Evolutionary conservation across 345 rosid species (phyloP).

Genomic region (Moricandia arvensis): DNA sequence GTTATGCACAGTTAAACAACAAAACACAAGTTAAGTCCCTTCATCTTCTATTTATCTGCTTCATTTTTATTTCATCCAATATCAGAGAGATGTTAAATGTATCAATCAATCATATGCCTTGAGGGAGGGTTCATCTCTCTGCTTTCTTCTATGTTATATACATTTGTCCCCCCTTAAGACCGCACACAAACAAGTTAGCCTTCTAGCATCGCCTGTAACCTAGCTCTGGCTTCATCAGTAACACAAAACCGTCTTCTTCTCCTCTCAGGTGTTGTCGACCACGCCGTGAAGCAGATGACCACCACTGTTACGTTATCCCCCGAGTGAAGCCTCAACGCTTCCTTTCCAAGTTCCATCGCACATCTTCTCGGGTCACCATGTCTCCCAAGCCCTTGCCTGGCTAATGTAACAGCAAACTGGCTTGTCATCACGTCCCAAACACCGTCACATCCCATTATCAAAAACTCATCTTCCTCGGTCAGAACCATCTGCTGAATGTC

Average conservation of each 20-base stretch:
- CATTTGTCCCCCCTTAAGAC: conserved; percentile 23
- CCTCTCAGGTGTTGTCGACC: conserved; percentile 44
- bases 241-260: conserved; percentile 57
- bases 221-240: conserved; percentile 53
- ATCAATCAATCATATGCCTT: conserved; percentile 10
- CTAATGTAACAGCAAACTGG: conserved; percentile 71
- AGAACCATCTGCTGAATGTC: conserved; percentile 61
- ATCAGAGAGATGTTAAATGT: conserved; percentile 21
- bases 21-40: not conserved
- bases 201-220: conserved; percentile 28
- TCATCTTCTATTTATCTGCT: not conserved
- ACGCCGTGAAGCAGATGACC: conserved; percentile 57
- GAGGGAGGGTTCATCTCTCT: conserved; percentile 6
- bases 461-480: conserved; percentile 73
- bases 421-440: conserved; percentile 81
- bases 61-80: conserved; percentile 17
- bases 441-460: conserved; percentile 79
- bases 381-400: conserved; percentile 62
- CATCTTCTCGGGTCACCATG: conserved; percentile 70
- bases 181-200: not conserved
- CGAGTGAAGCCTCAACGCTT: conserved; percentile 62
- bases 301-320: conserved; percentile 75
- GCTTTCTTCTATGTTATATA: conserved; percentile 20
- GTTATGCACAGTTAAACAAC: conserved; percentile 15
- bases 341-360: conserved; percentile 65